Conservation (phyloP, 148 eudicot species). For the Rhododendron mucronatum region DNA sequence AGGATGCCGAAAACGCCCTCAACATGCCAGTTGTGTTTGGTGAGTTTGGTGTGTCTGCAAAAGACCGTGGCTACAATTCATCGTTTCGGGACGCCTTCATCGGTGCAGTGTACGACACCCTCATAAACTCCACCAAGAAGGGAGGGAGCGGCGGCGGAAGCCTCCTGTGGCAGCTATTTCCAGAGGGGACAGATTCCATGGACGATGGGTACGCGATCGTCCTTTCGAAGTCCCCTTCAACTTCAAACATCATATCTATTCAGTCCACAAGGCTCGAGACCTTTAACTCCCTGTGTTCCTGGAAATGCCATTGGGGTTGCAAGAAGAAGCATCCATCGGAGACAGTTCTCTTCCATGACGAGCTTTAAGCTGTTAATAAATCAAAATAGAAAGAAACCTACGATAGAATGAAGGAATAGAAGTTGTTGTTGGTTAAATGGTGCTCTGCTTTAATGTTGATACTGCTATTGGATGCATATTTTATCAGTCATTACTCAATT, state of each 20-base stretch:
- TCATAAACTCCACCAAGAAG: conserved; percentile 56
- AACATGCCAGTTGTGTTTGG: conserved; percentile 66
- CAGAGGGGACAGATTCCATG: conserved; percentile 74
- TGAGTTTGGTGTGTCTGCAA: conserved; percentile 66
- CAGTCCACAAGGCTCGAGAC: conserved; percentile 46
- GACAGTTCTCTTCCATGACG: conserved; percentile 16
- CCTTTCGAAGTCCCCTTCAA: conserved; percentile 49
- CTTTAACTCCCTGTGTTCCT: conserved; percentile 48
- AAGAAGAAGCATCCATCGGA: conserved; percentile 37
- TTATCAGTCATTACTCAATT: background rate
- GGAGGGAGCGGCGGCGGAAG: conserved; percentile 79
- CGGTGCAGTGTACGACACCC: conserved; percentile 37
- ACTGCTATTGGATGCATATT: background rate
- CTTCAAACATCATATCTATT: conserved; percentile 48
- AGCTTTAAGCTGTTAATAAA: conserved; percentile 15
- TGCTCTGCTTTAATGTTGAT: background rate
- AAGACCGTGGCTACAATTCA: conserved; percentile 59
- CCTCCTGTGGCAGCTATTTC: conserved; percentile 78
- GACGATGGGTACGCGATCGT: conserved; percentile 70
- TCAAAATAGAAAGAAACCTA: background rate
- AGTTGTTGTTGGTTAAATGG: background rate
- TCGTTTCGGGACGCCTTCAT: conserved; percentile 47
- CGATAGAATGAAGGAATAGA: background rate
- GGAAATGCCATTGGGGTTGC: conserved; percentile 67
- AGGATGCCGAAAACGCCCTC: conserved; percentile 62